Evolutionary conservation across 148 eudicot species (phyloP).

Genomic region (Rhododendron simsii): DNA sequence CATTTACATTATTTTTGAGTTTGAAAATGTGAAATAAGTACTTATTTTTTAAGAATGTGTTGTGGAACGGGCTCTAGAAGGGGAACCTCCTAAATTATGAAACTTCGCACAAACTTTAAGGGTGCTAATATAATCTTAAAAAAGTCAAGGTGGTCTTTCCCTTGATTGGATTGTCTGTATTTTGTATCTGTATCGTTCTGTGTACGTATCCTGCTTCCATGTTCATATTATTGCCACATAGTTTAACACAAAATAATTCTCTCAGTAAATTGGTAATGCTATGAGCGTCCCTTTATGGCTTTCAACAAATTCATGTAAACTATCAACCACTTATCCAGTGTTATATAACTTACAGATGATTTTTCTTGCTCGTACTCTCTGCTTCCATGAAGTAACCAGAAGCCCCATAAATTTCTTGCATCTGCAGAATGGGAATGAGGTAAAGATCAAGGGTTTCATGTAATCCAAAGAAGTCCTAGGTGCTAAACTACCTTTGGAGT

Average conservation of each 20-base stretch:
- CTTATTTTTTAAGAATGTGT: no score
- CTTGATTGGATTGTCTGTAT: background rate
- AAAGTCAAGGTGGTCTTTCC: background rate
- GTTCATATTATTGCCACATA: background rate
- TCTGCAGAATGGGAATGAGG: conserved; percentile 37
- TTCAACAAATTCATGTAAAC: background rate
- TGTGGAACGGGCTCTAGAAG: background rate
- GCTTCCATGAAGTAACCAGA: conserved; percentile 84
- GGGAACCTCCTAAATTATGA: background rate
- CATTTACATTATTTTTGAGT: no score
- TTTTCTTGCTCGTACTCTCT: conserved; percentile 42
- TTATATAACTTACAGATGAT: conserved; percentile 46
- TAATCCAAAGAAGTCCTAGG: background rate
- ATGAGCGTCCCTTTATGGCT: background rate
- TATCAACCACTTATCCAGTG: background rate
- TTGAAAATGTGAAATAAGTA: no score
- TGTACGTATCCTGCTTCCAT: background rate
- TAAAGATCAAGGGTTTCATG: background rate
- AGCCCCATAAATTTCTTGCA: conserved; percentile 90
- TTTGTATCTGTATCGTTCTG: background rate
- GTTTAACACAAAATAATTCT: background rate
- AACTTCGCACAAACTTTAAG: background rate
- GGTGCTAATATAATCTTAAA: background rate
- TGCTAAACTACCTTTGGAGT: background rate
- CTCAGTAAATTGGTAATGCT: background rate